A percentile compares a stretch with the other conserved stretches of the same genome.
Conservation (phyloP, 179 eudicot species). For the Spergularia azorica region DNA sequence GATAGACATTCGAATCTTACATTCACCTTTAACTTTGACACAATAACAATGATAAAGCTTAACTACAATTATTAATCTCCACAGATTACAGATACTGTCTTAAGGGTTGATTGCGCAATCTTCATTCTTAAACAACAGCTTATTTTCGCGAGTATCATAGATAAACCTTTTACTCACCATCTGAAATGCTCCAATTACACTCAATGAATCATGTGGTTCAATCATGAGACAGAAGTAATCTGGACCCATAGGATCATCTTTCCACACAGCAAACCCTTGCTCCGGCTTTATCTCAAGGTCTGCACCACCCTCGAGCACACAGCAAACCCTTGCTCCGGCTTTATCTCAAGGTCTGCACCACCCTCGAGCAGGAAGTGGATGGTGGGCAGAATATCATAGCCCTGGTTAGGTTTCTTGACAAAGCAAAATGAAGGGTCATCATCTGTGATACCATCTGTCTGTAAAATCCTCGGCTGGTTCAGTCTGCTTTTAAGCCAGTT, state of each 20-base stretch:
- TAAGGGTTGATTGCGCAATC: slow-evolving; percentile 13
- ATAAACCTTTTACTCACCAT: slow-evolving; percentile 8
- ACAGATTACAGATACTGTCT: too few relatives aligned
- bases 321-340: too few relatives aligned
- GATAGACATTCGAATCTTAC: too few relatives aligned
- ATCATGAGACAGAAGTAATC: slow-evolving; percentile 16
- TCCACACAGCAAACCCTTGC: slow-evolving; percentile 11
- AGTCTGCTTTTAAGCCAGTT: not conserved
- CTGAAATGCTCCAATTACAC: slow-evolving; percentile 22
- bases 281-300: slow-evolving; percentile 5
- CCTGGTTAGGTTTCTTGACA: not conserved
- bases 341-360: too few relatives aligned
- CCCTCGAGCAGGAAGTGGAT: slow-evolving; percentile 9
- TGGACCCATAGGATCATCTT: not conserved
- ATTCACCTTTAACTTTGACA: too few relatives aligned
- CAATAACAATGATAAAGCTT: too few relatives aligned
- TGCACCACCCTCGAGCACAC: too few relatives aligned
- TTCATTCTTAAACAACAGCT: slow-evolving; percentile 9
- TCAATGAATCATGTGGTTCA: not conserved
- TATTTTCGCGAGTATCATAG: not conserved
- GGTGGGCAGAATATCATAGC: slow-evolving; percentile 5
- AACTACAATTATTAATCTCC: too few relatives aligned
- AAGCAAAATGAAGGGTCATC: not conserved
- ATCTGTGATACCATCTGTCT: not conserved
- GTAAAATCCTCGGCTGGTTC: not conserved